phyloP scores from a whole-genome alignment of 2,329 filamentous ascomycete species.

The Trichoderma asperellum region DNA sequence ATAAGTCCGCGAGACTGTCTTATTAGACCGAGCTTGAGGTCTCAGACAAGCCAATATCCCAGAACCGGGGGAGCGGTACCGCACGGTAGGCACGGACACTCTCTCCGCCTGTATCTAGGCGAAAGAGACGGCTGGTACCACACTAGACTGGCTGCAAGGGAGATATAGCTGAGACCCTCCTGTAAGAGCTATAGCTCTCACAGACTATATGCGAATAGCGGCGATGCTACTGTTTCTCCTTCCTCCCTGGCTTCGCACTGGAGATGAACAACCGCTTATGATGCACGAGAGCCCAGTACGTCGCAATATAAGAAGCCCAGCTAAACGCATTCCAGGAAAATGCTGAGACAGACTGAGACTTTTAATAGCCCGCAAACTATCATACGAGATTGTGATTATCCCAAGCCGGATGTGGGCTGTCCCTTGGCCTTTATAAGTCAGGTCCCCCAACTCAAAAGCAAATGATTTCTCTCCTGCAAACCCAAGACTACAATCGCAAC shows the following conservation, averaged over 20 bases:
- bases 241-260: neutral
- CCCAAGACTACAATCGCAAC: neutral
- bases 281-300: neutral
- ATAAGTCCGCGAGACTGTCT: neutral
- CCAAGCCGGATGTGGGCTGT: neutral
- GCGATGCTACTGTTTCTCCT: neutral
- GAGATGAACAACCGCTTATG: neutral
- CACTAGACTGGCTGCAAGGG: neutral
- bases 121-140: neutral
- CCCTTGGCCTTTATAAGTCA: neutral
- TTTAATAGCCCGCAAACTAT: neutral
- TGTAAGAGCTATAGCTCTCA: neutral
- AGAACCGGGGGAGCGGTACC: neutral
- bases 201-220: neutral
- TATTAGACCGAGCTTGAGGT: neutral
- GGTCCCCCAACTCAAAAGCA: neutral
- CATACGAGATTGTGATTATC: neutral
- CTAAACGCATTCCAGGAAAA: neutral
- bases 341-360: neutral
- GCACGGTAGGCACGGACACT: neutral
- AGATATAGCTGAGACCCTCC: neutral
- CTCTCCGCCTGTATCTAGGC: neutral
- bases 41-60: neutral
- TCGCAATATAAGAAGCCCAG: neutral
- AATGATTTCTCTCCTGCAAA: neutral